A percentile compares a stretch with the other conserved stretches of the same genome.
Conservation (phyloP, 805 yeast species). For the Metschnikowia arizonensis region DNA sequence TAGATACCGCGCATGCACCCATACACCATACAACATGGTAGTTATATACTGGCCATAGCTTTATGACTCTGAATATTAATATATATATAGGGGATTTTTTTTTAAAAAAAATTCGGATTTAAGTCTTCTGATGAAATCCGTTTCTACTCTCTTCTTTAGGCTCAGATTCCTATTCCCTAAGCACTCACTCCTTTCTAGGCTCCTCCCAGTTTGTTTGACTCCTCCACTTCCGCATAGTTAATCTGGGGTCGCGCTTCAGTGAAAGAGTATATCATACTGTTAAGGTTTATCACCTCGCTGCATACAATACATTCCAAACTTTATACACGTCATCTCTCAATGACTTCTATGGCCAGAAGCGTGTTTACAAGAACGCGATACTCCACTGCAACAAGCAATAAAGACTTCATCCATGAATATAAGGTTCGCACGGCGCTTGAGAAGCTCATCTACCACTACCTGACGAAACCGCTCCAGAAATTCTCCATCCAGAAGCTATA, state of each 20-base stretch:
- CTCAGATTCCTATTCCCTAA: no score
- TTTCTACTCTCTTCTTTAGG: no score
- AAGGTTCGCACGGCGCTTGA: constrained; percentile 56
- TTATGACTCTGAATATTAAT: no score
- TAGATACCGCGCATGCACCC: neutral
- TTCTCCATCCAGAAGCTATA: constrained; percentile 50
- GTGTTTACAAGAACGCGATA: neutral
- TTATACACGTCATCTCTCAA: neutral
- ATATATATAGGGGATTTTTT: no score
- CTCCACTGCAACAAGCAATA: neutral
- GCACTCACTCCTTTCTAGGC: no score
- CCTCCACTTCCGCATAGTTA: neutral
- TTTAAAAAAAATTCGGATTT: no score
- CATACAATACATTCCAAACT: neutral
- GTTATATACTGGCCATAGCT: no score
- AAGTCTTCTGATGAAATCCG: no score
- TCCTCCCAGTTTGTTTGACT: no score
- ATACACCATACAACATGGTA: neutral
- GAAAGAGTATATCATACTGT: neutral
- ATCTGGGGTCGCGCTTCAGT: neutral
- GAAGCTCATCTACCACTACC: constrained; percentile 53
- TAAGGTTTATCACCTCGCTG: neutral
- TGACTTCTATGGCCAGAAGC: neutral
- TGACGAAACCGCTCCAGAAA: constrained; percentile 49
- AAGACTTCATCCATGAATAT: constrained; percentile 48